These are phyloP conservation scores for Podospora bellae-mahoneyi DNA, from an alignment of 495 filamentous ascomycete genomes.

Conservation along the genomic window DNA sequence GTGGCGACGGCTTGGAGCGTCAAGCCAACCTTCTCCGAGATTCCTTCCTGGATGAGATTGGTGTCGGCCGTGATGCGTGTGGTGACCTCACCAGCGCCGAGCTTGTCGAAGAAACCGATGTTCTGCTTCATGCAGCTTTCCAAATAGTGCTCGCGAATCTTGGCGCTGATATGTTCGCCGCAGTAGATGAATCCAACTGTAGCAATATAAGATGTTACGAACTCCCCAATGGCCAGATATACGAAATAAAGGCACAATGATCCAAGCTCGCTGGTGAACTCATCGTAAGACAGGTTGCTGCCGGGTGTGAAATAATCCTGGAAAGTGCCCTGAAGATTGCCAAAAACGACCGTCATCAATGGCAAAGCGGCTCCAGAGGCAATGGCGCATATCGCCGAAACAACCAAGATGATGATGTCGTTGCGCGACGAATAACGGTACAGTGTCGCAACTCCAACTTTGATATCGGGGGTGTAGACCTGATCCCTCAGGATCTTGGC, in stretches of 20 bases:
- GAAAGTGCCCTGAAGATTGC: constrained; percentile 70
- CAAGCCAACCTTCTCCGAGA: constrained; percentile 81
- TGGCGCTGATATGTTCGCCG: constrained; percentile 81
- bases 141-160: constrained; percentile 82
- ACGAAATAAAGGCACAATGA: constrained; percentile 81
- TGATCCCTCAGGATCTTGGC: constrained; percentile 65
- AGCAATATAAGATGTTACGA: constrained; percentile 72
- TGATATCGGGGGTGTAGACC: constrained; percentile 62
- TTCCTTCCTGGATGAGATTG: constrained; percentile 81
- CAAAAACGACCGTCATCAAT: constrained; percentile 85
- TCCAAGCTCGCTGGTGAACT: constrained; percentile 59
- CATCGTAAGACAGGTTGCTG: constrained; percentile 39
- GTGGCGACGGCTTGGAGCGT: constrained; percentile 71
- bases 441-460: constrained; percentile 61
- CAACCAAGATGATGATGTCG: constrained; percentile 68
- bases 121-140: constrained; percentile 83
- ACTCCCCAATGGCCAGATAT: constrained; percentile 84
- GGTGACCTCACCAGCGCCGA: constrained; percentile 88
- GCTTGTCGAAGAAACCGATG: constrained; percentile 87
- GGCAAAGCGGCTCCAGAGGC: constrained; percentile 78
- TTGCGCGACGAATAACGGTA: constrained; percentile 76
- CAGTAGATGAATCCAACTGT: constrained; percentile 92
- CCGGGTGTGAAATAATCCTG: constrained; percentile 53
- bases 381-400: constrained; percentile 66
- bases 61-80: constrained; percentile 90